Base-by-base conservation (phyloP, 169 alveolate genomes). In the Eimeria acervulina region DNA sequence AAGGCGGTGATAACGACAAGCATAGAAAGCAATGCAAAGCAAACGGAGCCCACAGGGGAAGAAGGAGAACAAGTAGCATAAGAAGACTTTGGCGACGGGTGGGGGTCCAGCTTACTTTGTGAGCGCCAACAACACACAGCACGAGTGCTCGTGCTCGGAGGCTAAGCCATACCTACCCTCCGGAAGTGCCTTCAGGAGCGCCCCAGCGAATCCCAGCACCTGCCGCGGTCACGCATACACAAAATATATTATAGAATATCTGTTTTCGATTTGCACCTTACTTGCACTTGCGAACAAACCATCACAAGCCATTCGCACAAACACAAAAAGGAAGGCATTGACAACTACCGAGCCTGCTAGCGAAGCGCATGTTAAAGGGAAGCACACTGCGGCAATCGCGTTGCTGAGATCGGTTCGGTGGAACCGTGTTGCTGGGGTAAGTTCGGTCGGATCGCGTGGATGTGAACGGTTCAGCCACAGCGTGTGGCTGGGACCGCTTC, bases 91-190 rank as follows among this genome's bases (percentile, higher is more conserved):
- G 15, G 26, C 15, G 83, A 4, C 15, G 21, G 17, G 83, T 3
- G 6, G 28, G 28, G 52, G 8, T 15, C 0, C 36, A 0, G 36
- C 89, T 33, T 52, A 96, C 95, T 44, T 68, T 44, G 96, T 96
- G 76, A 97, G 95, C 4, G 99, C 98, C 83, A 97, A 91, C 23
- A 96, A 96, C 31, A 97, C 98, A 36, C 98, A 96, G 93, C 99
- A 98, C 66, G 99, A 97, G 76, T 98, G 99, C 89, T 98, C 97
- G 96, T 98, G 99, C 84, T 97, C 98, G 72, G 99, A 97, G 21
- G 98, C 98, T 19, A 98, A 95, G 91, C 95, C 98, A 89, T 98
- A 98, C 31, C 83, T 59, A 1, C 74, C 85, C 74, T 81, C 94
- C 47, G 95, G 95, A 17, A 96, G 94, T 12, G 94, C 96, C 90